phyloP scores from a whole-genome alignment of 169 alveolate species.

The Eimeria maxima region DNA sequence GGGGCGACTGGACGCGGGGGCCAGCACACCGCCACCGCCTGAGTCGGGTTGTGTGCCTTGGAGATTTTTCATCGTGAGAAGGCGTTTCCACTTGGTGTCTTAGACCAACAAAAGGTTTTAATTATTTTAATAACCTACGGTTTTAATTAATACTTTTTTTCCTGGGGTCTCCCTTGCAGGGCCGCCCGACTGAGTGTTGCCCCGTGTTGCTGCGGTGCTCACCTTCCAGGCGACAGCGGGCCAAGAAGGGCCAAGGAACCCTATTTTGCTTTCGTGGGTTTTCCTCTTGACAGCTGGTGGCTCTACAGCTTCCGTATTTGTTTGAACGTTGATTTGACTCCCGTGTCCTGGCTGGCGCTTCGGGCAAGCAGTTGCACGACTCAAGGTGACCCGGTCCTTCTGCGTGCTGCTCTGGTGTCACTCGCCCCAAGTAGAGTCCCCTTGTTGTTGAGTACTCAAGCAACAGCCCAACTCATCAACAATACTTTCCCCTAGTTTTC shows the following conservation, averaged over 20 bases:
- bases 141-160: background rate
- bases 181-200: slow-evolving; percentile 4
- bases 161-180: background rate
- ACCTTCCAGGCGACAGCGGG: background rate
- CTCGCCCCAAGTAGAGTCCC: too few species aligned
- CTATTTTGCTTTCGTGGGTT: background rate
- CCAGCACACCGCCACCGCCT: slow-evolving; percentile 34
- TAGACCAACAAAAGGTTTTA: background rate
- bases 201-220: background rate
- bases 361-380: background rate
- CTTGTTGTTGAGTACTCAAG: background rate
- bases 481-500: too few species aligned
- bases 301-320: background rate
- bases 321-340: background rate
- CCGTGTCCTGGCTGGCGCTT: background rate
- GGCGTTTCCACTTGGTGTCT: background rate
- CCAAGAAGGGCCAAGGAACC: background rate
- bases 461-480: background rate
- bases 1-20: background rate
- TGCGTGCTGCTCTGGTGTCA: too few species aligned
- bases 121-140: background rate
- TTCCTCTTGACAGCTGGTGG: background rate
- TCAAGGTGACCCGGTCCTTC: background rate
- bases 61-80: background rate
- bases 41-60: slow-evolving; percentile 10